Conservation (phyloP, 768 basidiomycete species). For the Serendipita indica region DNA sequence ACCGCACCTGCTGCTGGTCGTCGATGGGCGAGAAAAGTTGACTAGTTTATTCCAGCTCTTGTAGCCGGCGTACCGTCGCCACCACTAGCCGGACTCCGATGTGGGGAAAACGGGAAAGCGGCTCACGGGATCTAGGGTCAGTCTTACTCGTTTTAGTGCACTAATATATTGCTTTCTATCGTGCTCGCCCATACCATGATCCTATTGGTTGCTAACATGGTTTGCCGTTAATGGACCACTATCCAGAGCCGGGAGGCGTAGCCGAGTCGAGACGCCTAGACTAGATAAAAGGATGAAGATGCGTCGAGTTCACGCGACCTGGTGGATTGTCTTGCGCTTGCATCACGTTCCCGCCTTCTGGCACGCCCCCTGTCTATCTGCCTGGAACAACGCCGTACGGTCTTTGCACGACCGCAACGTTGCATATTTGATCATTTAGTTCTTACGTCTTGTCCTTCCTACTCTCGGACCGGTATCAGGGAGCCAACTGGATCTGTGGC, state of each 20-base stretch:
- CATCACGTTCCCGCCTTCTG: too few species aligned
- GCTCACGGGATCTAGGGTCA: background rate
- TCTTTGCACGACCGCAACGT: too few species aligned
- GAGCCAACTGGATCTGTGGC: too few species aligned
- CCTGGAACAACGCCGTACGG: too few species aligned
- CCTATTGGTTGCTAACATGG: background rate
- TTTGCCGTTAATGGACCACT: background rate
- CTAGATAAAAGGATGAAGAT: background rate
- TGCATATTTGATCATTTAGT: too few species aligned
- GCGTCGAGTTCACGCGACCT: background rate
- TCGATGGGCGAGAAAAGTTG: slow-evolving; percentile 63
- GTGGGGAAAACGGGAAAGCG: background rate
- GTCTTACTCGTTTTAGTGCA: background rate
- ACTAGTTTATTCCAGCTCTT: slow-evolving; percentile 24
- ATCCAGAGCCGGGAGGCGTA: background rate
- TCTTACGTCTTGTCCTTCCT: too few species aligned
- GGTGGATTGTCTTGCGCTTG: background rate
- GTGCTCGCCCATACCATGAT: background rate
- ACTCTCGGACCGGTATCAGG: too few species aligned
- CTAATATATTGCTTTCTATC: slow-evolving; percentile 9
- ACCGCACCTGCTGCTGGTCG: slow-evolving; percentile 33
- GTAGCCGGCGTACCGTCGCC: slow-evolving; percentile 10
- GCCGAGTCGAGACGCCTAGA: background rate
- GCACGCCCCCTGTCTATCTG: too few species aligned
- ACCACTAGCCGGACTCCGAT: slow-evolving; percentile 1